Base-by-base conservation (phyloP, 768 basidiomycete species). In the Hygrocybe coccinea region DNA sequence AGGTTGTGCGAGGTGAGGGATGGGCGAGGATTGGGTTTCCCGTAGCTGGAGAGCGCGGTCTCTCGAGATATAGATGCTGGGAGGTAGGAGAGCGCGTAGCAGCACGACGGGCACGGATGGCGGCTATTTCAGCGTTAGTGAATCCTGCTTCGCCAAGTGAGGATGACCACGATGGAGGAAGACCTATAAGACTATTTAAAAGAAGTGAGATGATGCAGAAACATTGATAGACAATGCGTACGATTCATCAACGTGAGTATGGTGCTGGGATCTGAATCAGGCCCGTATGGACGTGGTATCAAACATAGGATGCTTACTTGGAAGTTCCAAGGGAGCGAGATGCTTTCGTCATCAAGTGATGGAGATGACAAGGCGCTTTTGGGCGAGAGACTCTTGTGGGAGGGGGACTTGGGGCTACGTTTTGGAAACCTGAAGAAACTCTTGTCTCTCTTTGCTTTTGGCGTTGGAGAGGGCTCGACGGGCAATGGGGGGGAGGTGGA, bases 211-310 rank as follows among this genome's bases (percentile, higher is more conserved):
- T 38, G 36, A 17, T 24, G 39, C 12, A 15, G 6, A 25, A 35
- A 21, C n/a, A 17, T 3, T 12, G 45, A 47, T 4, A 33, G 34
- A 50, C 12, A 47, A 35, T 3, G 76, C 79, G 54, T 60, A 86
- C 83, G 75, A 83, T 70, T 89, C 87, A 67, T 89, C 85, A 25
- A 89, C 87, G 63, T 90, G 87, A 34, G 89, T 81, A 63, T 89
- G 79, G 64, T 90, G 87, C 86, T 88, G 59, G 25, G 58, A n/a
- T n/a, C n/a, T 56, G 51, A 2, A 5, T 19, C 29, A 56, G n/a
- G 41, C 15, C 22, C 45, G 57, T 29, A 37, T 19, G 39, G 36
- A n/a, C 11, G 19, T 17, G 47, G n/a, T 19, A 24, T 35, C 50
- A 17, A 44, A 47, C 44, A 19, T 17, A 56, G 34, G 21, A 11